phyloP scores from a whole-genome alignment of 2,329 filamentous ascomycete species.

The Elsinoe arachidis region DNA sequence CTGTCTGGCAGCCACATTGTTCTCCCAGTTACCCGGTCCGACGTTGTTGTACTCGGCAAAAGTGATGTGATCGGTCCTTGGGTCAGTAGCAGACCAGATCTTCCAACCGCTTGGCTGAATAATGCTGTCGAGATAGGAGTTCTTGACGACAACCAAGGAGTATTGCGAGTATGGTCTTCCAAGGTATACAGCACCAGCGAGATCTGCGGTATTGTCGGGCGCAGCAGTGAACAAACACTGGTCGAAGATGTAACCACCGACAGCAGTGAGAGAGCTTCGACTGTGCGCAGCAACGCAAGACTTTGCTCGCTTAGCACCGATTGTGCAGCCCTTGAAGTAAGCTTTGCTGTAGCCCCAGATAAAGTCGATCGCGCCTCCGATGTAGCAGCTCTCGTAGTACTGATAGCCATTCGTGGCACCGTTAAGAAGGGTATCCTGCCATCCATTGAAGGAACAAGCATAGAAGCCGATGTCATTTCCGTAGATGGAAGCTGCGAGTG shows the following conservation, averaged over 20 bases:
- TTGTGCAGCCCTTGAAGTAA: constrained; percentile 36
- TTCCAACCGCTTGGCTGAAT: constrained; percentile 26
- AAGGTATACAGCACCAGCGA: constrained; percentile 25
- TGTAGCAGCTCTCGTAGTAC: constrained; percentile 31
- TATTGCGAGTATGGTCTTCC: constrained; percentile 21
- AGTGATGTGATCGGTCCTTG: constrained; percentile 20
- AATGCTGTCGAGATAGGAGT: constrained; percentile 19
- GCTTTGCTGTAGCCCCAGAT: constrained; percentile 37
- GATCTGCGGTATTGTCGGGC: constrained; percentile 25
- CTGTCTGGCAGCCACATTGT: constrained; percentile 28
- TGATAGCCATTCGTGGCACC: constrained; percentile 31
- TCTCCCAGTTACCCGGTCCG: constrained; percentile 28
- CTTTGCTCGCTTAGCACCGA: constrained; percentile 28
- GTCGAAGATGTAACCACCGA: constrained; percentile 32
- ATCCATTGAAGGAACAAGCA: constrained; percentile 24
- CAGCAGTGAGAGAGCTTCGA: constrained; percentile 27
- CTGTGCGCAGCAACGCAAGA: constrained; percentile 34
- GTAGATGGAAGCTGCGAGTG: constrained; percentile 28
- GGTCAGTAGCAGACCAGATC: constrained; percentile 20
- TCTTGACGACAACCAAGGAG: constrained; percentile 20
- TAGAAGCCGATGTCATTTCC: constrained; percentile 28
- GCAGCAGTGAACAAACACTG: constrained; percentile 26
- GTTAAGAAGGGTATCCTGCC: constrained; percentile 26
- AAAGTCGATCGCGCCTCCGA: constrained; percentile 37
- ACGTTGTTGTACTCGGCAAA: constrained; percentile 21